phyloP scores from a whole-genome alignment of 1,284 basidiomycete species.

The Rhodotorula glutinis region DNA sequence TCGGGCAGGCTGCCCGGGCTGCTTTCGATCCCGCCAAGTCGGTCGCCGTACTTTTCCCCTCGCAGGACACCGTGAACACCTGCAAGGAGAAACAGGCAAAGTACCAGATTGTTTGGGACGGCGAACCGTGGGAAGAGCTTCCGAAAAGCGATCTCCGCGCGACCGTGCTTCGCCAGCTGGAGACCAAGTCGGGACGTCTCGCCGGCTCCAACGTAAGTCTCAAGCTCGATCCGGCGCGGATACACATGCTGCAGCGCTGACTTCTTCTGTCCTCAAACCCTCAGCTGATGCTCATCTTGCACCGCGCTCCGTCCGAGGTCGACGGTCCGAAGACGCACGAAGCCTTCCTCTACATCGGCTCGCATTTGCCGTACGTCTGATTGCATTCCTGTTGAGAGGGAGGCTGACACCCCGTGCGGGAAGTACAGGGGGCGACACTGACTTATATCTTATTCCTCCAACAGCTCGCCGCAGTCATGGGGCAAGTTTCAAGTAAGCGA shows the following conservation, averaged over 20 bases:
- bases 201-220: background rate
- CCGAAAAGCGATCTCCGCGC: background rate
- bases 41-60: background rate
- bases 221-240: background rate
- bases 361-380: conserved; percentile 9
- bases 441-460: background rate
- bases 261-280: no score
- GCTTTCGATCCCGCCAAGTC: background rate
- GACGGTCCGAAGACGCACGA: background rate
- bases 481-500: background rate
- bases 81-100: background rate
- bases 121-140: background rate
- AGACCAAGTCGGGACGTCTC: conserved; percentile 1
- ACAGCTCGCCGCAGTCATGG: conserved; percentile 3
- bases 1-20: background rate
- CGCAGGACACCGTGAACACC: background rate
- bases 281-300: conserved; percentile 9
- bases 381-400: no score
- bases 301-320: background rate
- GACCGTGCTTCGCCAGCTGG: background rate
- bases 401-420: no score
- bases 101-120: conserved; percentile 1
- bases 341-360: conserved; percentile 12
- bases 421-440: no score
- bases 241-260: background rate